phyloP scores from a whole-genome alignment of 177 flowering plant genomes.

The Vitis hybrid region DNA sequence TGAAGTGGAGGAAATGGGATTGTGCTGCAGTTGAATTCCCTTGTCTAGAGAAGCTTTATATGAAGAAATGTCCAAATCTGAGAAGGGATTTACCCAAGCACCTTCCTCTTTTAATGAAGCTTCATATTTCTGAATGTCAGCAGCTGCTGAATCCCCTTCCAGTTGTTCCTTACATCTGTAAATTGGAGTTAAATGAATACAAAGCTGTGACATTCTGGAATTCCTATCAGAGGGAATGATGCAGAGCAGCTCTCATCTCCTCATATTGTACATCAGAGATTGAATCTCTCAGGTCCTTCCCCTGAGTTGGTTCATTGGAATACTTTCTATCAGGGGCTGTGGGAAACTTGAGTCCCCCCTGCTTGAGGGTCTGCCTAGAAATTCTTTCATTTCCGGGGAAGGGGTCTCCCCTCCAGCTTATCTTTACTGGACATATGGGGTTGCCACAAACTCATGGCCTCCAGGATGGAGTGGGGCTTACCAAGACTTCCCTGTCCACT shows the following conservation, averaged over 20 bases:
- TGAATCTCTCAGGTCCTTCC: too few species aligned
- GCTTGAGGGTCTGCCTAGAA: too few species aligned
- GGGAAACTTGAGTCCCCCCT: too few species aligned
- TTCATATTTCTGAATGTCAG: background rate
- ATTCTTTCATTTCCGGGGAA: too few species aligned
- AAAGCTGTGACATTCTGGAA: background rate
- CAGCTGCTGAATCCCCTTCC: background rate
- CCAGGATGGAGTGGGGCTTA: too few species aligned
- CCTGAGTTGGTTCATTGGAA: too few species aligned
- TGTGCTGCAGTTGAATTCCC: constrained; percentile 1
- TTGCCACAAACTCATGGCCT: too few species aligned
- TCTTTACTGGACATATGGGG: too few species aligned
- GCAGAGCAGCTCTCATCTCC: background rate
- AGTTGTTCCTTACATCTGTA: background rate
- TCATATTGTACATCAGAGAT: background rate
- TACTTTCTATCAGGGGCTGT: background rate
- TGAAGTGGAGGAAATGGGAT: constrained; percentile 16
- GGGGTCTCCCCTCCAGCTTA: too few species aligned
- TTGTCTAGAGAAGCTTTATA: constrained; percentile 1
- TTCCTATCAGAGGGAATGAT: background rate
- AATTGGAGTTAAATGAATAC: background rate
- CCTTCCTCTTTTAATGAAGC: constrained; percentile 4
- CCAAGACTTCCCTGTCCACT: too few species aligned
- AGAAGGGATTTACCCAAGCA: constrained; percentile 7
- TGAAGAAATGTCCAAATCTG: constrained; percentile 14